phyloP scores from a whole-genome alignment of 148 eudicot species.

The Rhododendron williamsianum region DNA sequence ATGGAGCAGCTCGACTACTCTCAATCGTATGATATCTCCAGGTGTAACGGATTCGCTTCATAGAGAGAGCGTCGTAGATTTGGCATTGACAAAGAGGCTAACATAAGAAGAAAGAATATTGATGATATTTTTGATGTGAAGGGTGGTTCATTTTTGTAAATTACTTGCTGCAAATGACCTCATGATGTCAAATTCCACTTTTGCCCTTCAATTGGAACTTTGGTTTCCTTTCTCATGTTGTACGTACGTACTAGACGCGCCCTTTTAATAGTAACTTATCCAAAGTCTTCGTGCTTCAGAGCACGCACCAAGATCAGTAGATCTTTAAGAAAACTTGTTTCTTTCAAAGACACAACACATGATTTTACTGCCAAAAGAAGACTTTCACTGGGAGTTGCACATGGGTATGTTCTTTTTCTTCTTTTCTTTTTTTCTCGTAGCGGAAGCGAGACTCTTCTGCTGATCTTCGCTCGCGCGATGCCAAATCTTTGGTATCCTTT shows the following conservation, averaged over 20 bases:
- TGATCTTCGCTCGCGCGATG: too few relatives aligned
- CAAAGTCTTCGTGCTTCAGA: not conserved
- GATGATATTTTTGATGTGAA: conserved; percentile 28
- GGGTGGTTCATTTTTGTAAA: conserved; percentile 55
- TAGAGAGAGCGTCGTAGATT: conserved; percentile 2
- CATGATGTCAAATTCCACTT: conserved; percentile 23
- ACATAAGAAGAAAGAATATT: conserved; percentile 18
- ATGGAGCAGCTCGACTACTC: conserved; percentile 67
- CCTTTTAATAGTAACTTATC: conserved; percentile 1
- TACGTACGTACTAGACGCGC: conserved; percentile 17
- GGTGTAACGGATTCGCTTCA: conserved; percentile 30
- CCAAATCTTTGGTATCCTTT: too few relatives aligned
- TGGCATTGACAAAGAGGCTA: conserved; percentile 28
- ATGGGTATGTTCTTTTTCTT: too few relatives aligned
- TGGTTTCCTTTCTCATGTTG: conserved; percentile 8
- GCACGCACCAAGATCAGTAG: not conserved
- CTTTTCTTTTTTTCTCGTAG: too few relatives aligned
- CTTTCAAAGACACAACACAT: not conserved
- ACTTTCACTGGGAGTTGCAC: too few relatives aligned
- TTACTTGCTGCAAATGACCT: conserved; percentile 26
- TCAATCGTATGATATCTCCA: conserved; percentile 46
- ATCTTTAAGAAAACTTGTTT: not conserved
- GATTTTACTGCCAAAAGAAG: too few relatives aligned
- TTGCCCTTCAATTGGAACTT: conserved; percentile 18
- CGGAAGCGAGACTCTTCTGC: too few relatives aligned